Evolutionary conservation across 2,329 filamentous ascomycete genomes (phyloP).

Genomic region (Lanzia echinophila): DNA sequence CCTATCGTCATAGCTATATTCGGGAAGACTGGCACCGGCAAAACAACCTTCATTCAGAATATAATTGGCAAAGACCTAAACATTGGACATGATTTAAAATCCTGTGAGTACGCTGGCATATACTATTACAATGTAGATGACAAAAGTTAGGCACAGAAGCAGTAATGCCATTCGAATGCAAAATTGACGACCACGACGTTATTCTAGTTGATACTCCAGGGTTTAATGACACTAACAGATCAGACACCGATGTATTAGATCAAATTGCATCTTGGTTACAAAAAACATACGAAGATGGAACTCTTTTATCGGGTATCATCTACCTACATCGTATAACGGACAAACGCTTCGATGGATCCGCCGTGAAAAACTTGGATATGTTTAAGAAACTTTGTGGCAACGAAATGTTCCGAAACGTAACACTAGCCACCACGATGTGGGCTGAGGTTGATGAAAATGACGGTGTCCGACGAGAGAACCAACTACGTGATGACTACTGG

Average conservation of each 20-base stretch:
- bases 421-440: background rate
- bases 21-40: constrained; percentile 37
- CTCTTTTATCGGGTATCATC: background rate
- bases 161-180: too few relatives aligned
- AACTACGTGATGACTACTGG: too few relatives aligned
- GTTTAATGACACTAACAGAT: background rate
- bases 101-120: constrained; percentile 18
- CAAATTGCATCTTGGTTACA: background rate
- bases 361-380: background rate
- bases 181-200: background rate
- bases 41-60: constrained; percentile 33
- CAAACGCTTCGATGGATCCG: background rate
- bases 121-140: too few relatives aligned
- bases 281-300: background rate
- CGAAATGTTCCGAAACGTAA: background rate
- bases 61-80: constrained; percentile 19
- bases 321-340: background rate
- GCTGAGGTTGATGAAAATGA: background rate
- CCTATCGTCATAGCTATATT: constrained; percentile 32
- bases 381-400: background rate
- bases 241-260: background rate
- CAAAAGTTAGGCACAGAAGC: too few relatives aligned
- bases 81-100: constrained; percentile 29
- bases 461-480: too few relatives aligned
- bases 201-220: background rate